Evolutionary conservation across 2,329 filamentous ascomycete species (phyloP).

Genomic region (Fusarium pininemorale): DNA sequence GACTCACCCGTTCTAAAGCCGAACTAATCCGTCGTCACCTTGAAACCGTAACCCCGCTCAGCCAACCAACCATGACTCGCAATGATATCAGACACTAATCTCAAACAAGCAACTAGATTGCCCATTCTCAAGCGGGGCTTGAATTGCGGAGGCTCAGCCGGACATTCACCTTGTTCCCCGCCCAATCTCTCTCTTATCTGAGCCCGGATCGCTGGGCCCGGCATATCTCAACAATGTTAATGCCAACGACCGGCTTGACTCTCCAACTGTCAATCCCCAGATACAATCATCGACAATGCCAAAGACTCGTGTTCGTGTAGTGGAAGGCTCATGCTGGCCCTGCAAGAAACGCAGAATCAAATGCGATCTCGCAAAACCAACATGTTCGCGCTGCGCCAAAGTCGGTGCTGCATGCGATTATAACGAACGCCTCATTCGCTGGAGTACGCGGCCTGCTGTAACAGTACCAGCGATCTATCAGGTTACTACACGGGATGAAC

Average conservation of each 20-base stretch:
- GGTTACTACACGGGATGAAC: slow-evolving; percentile 41
- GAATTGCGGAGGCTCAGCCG: not conserved
- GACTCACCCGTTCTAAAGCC: not conserved
- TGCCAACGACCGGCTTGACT: not conserved
- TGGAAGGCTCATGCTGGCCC: slow-evolving; percentile 54
- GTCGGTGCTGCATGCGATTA: slow-evolving; percentile 41
- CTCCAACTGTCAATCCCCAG: too few relatives aligned
- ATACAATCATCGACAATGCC: not conserved
- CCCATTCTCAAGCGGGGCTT: slow-evolving; percentile 26
- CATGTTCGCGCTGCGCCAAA: slow-evolving; percentile 50
- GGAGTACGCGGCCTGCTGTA: slow-evolving; percentile 51
- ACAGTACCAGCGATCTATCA: slow-evolving; percentile 43
- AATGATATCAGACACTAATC: slow-evolving; percentile 2
- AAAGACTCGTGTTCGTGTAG: slow-evolving; percentile 36
- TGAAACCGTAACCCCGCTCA: not conserved
- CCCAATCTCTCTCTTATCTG: not conserved
- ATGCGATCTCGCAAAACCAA: slow-evolving; percentile 51
- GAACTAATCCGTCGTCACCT: not conserved
- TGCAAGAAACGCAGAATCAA: slow-evolving; percentile 56
- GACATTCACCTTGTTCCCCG: slow-evolving; percentile 21
- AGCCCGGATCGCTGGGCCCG: not conserved
- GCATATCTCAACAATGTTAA: not conserved
- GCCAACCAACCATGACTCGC: not conserved
- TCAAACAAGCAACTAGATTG: slow-evolving; percentile 35
- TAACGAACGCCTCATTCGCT: slow-evolving; percentile 52